Evolutionary conservation across 768 basidiomycete genomes (phyloP).

Genomic region (Podaxis pistillaris): DNA sequence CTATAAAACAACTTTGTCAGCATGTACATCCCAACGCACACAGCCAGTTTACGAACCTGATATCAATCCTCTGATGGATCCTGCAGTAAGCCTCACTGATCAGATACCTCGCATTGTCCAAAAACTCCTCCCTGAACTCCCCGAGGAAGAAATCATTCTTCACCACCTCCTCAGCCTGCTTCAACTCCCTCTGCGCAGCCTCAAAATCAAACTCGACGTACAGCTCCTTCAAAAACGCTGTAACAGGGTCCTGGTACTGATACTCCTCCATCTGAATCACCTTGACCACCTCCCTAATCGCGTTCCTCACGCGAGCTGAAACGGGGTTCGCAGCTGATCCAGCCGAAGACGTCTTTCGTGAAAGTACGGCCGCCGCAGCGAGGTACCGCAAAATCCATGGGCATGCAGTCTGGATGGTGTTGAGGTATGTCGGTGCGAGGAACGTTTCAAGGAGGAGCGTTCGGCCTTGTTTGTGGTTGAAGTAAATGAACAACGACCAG

Average conservation of each 20-base stretch:
- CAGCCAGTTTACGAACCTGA: constrained; percentile 46
- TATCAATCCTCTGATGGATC: constrained; percentile 92
- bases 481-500: constrained; percentile 98
- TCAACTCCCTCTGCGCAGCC: constrained; percentile 82
- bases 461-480: constrained; percentile 91
- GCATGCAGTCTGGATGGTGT: constrained; percentile 94
- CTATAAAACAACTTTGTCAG: background rate
- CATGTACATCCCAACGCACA: background rate
- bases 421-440: constrained; percentile 94
- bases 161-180: constrained; percentile 77
- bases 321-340: constrained; percentile 39
- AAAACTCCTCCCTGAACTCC: constrained; percentile 89
- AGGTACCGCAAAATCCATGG: constrained; percentile 97
- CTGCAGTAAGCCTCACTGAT: constrained; percentile 98
- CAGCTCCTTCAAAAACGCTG: constrained; percentile 88
- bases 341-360: constrained; percentile 67
- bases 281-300: constrained; percentile 89
- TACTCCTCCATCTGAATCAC: constrained; percentile 95
- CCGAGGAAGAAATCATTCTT: constrained; percentile 92
- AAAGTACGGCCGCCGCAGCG: constrained; percentile 88
- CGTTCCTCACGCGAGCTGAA: constrained; percentile 78
- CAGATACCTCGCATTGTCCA: constrained; percentile 95
- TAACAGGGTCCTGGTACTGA: constrained; percentile 93
- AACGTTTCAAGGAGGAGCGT: constrained; percentile 94
- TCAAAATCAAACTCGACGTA: constrained; percentile 97